Percentiles rank a stretch among this genome's conserved stretches.
Evolutionary conservation across 2,329 filamentous ascomycete genomes (phyloP).

Genomic region (Ophiostoma triangulosporum): DNA sequence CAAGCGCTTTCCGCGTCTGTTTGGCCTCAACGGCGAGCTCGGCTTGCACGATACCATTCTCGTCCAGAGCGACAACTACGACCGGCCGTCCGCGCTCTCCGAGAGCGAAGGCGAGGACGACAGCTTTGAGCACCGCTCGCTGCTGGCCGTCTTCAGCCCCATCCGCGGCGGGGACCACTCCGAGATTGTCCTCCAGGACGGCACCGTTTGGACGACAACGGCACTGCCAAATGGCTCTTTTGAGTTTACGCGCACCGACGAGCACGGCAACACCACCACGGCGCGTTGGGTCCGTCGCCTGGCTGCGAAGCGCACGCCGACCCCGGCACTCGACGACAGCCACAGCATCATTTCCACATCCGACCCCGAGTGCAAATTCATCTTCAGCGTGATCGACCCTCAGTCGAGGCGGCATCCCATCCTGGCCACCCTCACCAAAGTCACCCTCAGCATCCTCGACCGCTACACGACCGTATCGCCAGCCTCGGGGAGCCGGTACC

Average conservation of each 20-base stretch:
- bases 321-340: conserved; percentile 3
- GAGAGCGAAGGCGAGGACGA: conserved; percentile 33
- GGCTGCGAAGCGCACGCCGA: conserved; percentile 15
- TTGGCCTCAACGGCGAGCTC: conserved; percentile 47
- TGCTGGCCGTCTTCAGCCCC: conserved; percentile 58
- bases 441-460: conserved; percentile 55
- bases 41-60: conserved; percentile 58
- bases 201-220: conserved; percentile 42
- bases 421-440: conserved; percentile 52
- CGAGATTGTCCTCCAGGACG: conserved; percentile 54
- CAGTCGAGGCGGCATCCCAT: conserved; percentile 58
- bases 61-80: conserved; percentile 57
- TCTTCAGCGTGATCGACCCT: conserved; percentile 64
- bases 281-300: conserved; percentile 55
- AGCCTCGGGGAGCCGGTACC: conserved; percentile 30
- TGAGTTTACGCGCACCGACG: conserved; percentile 50
- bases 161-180: conserved; percentile 39
- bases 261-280: conserved; percentile 43
- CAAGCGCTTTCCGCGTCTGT: conserved; percentile 49
- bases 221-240: conserved; percentile 44
- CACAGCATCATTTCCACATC: conserved; percentile 12
- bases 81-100: conserved; percentile 19
- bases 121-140: conserved; percentile 27
- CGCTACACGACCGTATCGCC: conserved; percentile 46
- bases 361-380: conserved; percentile 44